Evolutionary conservation across 2,329 filamentous ascomycete species (phyloP).

Genomic region (Colletotrichum destructivum): DNA sequence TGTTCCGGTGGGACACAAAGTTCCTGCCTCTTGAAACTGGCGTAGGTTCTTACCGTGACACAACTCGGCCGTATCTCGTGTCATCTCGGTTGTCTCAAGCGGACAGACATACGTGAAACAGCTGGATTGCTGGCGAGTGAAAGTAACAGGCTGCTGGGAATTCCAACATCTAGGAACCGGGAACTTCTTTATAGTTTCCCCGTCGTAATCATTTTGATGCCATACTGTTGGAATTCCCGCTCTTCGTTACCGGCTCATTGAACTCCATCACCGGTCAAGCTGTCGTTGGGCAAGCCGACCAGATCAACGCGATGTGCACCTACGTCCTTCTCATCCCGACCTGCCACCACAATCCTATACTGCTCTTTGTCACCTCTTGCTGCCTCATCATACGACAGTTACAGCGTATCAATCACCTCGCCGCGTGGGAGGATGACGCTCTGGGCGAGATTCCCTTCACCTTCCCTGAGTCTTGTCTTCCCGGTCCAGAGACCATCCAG

Average conservation of each 20-base stretch:
- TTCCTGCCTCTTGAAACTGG: no score
- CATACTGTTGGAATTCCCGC: no score
- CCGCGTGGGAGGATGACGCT: constrained; percentile 46
- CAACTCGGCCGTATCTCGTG: background rate
- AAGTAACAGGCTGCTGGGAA: background rate
- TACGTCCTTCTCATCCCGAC: constrained; percentile 48
- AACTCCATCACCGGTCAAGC: background rate
- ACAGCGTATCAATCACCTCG: constrained; percentile 48
- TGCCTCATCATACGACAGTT: constrained; percentile 46
- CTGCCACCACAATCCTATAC: constrained; percentile 48
- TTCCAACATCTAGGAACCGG: background rate
- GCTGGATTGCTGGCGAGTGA: no score
- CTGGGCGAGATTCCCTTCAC: constrained; percentile 47
- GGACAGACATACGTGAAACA: background rate
- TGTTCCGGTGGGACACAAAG: background rate
- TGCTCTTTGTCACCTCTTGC: constrained; percentile 47
- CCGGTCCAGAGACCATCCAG: constrained; percentile 47
- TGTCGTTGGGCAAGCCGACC: background rate
- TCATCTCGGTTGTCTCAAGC: background rate
- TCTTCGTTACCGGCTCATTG: background rate
- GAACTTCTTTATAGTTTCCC: background rate
- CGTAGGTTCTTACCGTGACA: background rate
- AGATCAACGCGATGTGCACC: constrained; percentile 46
- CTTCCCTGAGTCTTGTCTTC: constrained; percentile 45
- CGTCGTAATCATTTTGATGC: no score